Conservation (phyloP, 371 early-diverging fungal species). For the Parasitella parasitica region DNA sequence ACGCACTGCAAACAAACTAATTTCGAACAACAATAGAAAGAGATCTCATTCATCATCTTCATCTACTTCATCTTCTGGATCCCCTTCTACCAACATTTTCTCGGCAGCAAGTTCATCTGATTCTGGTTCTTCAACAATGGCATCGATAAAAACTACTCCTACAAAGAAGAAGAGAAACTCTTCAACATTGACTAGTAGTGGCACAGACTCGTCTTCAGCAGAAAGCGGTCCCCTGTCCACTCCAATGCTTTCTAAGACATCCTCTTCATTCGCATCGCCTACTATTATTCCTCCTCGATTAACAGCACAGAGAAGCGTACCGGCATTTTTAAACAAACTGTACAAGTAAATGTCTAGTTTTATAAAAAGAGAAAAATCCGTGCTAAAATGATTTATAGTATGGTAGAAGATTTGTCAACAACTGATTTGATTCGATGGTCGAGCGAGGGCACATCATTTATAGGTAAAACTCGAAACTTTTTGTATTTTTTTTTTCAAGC, state of each 20-base stretch:
- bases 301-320: slow-evolving; percentile 58
- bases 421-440: slow-evolving; percentile 77
- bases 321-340: slow-evolving; percentile 87
- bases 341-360: slow-evolving; percentile 56
- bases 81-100: slow-evolving; percentile 7
- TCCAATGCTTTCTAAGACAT: not conserved
- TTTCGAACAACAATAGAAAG: slow-evolving; percentile 9
- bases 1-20: not conserved
- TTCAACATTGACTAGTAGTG: not conserved
- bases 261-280: slow-evolving; percentile 20
- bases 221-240: slow-evolving; percentile 6
- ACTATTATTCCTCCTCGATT: slow-evolving; percentile 12
- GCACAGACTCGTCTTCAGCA: slow-evolving; percentile 3
- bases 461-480: slow-evolving; percentile 36
- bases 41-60: slow-evolving; percentile 23
- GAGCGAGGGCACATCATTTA: slow-evolving; percentile 70
- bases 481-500: too few species aligned
- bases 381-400: slow-evolving; percentile 38
- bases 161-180: slow-evolving; percentile 6
- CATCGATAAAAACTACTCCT: not conserved
- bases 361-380: not conserved
- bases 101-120: slow-evolving; percentile 23
- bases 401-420: slow-evolving; percentile 68
- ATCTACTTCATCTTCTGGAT: slow-evolving; percentile 10
- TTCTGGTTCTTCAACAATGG: slow-evolving; percentile 22